These are phyloP conservation scores for Astrephomene gubernaculifera DNA, from an alignment of 139 green algal genomes.

Conservation along the genomic window DNA sequence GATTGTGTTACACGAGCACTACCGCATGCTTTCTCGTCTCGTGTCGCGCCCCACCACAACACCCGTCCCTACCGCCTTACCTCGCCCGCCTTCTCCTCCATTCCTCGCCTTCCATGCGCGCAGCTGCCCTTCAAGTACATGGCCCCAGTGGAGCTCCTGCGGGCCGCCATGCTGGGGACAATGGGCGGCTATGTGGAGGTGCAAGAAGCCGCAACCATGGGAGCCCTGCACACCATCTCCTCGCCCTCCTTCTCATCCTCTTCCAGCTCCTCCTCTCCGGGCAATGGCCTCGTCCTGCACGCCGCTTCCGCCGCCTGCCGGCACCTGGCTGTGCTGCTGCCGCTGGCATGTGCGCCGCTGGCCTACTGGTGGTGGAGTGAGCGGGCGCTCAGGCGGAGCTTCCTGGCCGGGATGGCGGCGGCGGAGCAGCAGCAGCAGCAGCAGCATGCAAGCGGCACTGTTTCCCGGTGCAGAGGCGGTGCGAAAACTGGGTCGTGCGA, in stretches of 20 bases:
- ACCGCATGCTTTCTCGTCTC: no score
- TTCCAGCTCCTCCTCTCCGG: not conserved
- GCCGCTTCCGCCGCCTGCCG: not conserved
- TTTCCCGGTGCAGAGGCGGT: not conserved
- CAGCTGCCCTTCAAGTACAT: not conserved
- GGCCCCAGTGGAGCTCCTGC: not conserved
- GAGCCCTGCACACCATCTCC: no score
- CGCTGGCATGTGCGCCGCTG: not conserved
- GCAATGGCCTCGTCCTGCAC: not conserved
- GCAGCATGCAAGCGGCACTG: not conserved
- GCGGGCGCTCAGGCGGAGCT: not conserved
- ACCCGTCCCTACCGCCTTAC: no score
- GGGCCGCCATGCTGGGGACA: not conserved
- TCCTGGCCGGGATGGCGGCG: not conserved
- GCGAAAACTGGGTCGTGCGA: not conserved
- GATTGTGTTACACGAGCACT: no score
- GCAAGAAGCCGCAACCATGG: not conserved
- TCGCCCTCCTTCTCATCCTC: not conserved
- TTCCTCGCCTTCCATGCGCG: not conserved
- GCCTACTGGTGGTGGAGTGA: constrained; percentile 25
- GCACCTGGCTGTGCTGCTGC: constrained; percentile 23
- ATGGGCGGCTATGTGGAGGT: not conserved
- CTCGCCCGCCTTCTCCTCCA: not conserved
- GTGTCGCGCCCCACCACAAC: no score
- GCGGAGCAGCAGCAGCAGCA: not conserved